Base-by-base conservation (phyloP, 768 basidiomycete genomes). In the Boletus pseudo-olivaceus region DNA sequence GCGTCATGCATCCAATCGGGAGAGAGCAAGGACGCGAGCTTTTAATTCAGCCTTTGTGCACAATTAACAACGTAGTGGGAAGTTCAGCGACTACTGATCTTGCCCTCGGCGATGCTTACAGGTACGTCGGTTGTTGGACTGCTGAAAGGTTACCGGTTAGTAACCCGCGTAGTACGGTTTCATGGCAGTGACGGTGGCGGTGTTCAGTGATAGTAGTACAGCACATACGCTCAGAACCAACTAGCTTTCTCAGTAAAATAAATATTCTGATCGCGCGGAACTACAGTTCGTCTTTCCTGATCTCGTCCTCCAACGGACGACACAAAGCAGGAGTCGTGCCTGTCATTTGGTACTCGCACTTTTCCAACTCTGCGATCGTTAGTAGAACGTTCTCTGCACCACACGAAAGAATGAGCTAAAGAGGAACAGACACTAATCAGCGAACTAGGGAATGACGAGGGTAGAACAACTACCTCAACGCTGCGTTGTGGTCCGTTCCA, bases 401-500 rank as follows among this genome's bases (percentile, higher is more conserved):
- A 61, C 97, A 99, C 2, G 82, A 76, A 49, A 97, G 72, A 44
- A 90, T 73, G 29, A 99, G 80, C 90, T 95, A 5, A 39, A 54
- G 42, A 20, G 9, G 10, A 39, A 6, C 7, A 42, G 34, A 20
- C 8, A 45, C 7, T 15, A 44, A 53, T 57, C 8, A 65, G 57
- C 30, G 9, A 49, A n/a, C 20, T 7, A 41, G 45, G 15, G 19
- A 34, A 41, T 15, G 11, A 30, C 49, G 6, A 43, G 7, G 35
- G 30, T 33, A 23, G 15, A 49, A 46, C 17, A 71, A 80, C 47
- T 69, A 91, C 93, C 67, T 83, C 78, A 32, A 93, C 88, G 56
- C 82, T 93, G 30, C 96, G 83, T 58, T 90, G 81, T 4, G 97
- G 97, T 1, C 97, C 96, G 63, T 97, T 97, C 96, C 95, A 97